phyloP scores from a whole-genome alignment of 306 rosid genomes.

The Cucurbita moschata region DNA sequence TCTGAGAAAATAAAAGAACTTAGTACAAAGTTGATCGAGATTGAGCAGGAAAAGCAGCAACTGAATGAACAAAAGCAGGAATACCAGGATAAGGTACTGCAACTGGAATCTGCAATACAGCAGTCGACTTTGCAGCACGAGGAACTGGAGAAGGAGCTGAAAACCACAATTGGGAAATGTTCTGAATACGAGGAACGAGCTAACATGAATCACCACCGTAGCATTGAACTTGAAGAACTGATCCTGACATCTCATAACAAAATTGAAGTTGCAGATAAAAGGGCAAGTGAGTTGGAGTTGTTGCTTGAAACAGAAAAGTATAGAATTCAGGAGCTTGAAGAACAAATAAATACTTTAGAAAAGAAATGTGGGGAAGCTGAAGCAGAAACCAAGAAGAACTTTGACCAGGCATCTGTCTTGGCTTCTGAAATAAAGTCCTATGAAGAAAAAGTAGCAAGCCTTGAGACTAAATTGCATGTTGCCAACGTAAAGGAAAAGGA shows the following conservation, averaged over 20 bases:
- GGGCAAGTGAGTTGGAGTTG: constrained; percentile 64
- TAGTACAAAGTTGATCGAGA: constrained; percentile 26
- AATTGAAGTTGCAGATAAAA: constrained; percentile 48
- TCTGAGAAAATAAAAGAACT: constrained; percentile 49
- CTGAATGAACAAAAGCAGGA: constrained; percentile 39
- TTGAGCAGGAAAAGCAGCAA: constrained; percentile 45
- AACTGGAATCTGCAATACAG: constrained; percentile 53
- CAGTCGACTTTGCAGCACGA: constrained; percentile 31
- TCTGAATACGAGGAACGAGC: constrained; percentile 73
- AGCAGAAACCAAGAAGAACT: constrained; percentile 33
- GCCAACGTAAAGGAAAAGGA: constrained; percentile 52
- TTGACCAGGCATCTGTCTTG: constrained; percentile 38
- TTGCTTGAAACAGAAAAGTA: constrained; percentile 74
- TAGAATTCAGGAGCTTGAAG: constrained; percentile 89
- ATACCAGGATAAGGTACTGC: constrained; percentile 34
- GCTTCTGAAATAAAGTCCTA: constrained; percentile 63
- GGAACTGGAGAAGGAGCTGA: constrained; percentile 64
- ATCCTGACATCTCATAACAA: constrained; percentile 58
- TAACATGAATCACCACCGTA: constrained; percentile 43
- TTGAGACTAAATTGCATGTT: constrained; percentile 37
- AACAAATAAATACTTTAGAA: constrained; percentile 50
- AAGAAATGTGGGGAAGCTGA: constrained; percentile 42
- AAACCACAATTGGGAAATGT: constrained; percentile 34
- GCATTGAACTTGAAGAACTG: constrained; percentile 86
- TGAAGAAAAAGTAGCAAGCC: constrained; percentile 42